Evolutionary conservation across 192 early-diverging fungal species (phyloP).

Genomic region (Ramicandelaber brevisporus): DNA sequence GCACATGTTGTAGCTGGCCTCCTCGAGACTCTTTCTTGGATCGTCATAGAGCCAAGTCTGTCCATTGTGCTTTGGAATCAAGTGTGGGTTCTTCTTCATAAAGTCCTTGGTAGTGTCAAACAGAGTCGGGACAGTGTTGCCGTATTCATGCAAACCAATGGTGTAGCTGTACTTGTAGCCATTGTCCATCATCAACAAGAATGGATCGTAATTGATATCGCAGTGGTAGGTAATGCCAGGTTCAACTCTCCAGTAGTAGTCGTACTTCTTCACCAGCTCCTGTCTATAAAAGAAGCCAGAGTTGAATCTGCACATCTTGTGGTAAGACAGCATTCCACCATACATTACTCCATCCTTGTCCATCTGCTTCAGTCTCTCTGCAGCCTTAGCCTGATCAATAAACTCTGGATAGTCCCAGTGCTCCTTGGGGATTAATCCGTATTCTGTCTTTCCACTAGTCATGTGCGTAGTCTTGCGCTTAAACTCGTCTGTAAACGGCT

Average conservation of each 20-base stretch:
- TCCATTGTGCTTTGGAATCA: slow-evolving; percentile 12
- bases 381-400: slow-evolving; percentile 32
- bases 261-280: slow-evolving; percentile 21
- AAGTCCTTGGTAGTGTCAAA: slow-evolving; percentile 30
- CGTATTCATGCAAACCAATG: slow-evolving; percentile 22
- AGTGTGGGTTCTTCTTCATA: slow-evolving; percentile 12
- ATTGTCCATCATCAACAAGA: slow-evolving; percentile 30
- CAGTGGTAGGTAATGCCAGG: slow-evolving; percentile 36
- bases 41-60: slow-evolving; percentile 2
- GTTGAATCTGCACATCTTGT: slow-evolving; percentile 34
- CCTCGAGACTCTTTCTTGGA: background rate
- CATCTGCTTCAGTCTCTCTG: slow-evolving; percentile 22
- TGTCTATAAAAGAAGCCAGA: slow-evolving; percentile 35
- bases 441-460: slow-evolving; percentile 24
- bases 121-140: slow-evolving; percentile 23
- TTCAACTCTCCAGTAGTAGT: slow-evolving; percentile 41
- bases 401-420: slow-evolving; percentile 58
- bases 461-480: slow-evolving; percentile 20
- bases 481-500: slow-evolving; percentile 43
- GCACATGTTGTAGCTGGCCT: slow-evolving; percentile 19
- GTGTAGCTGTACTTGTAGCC: slow-evolving; percentile 34
- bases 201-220: slow-evolving; percentile 36
- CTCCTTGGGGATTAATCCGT: slow-evolving; percentile 31
- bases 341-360: slow-evolving; percentile 17
- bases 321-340: slow-evolving; percentile 26